phyloP scores from a whole-genome alignment of 1,139 yeast species.

The Zhuliangozyma blackwelliae region DNA sequence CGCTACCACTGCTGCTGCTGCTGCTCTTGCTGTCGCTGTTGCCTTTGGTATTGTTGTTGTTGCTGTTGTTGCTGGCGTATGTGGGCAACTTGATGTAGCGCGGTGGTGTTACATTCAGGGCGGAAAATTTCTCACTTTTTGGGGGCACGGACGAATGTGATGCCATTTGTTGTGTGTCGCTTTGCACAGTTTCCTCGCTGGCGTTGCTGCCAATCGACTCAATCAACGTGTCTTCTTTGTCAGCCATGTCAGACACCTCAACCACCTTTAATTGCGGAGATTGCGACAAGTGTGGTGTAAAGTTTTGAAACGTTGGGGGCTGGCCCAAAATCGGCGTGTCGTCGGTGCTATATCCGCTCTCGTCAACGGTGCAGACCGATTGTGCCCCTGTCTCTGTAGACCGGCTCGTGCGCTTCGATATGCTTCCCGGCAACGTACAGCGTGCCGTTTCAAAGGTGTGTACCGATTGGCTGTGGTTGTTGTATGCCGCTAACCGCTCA shows the following conservation, averaged over 20 bases:
- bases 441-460: slow-evolving; percentile 30
- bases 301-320: slow-evolving; percentile 22
- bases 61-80: slow-evolving; percentile 4
- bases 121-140: background rate
- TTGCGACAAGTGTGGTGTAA: slow-evolving; percentile 12
- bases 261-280: slow-evolving; percentile 12
- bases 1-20: background rate
- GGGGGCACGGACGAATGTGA: background rate
- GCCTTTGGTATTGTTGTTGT: background rate
- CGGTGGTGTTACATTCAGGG: background rate
- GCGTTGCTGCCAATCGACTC: slow-evolving; percentile 14
- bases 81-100: slow-evolving; percentile 8
- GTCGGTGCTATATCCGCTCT: slow-evolving; percentile 17
- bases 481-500: background rate
- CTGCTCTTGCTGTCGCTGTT: background rate
- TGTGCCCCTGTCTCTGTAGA: slow-evolving; percentile 10
- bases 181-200: slow-evolving; percentile 5
- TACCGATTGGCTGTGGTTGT: slow-evolving; percentile 12
- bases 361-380: slow-evolving; percentile 14
- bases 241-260: slow-evolving; percentile 2
- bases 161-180: too few species aligned
- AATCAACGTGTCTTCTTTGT: slow-evolving; percentile 10
- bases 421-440: background rate
- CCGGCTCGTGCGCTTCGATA: slow-evolving; percentile 1
- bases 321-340: slow-evolving; percentile 24